Conservation (phyloP, 176 grass and related monocot genomes). For the Carex littledalei region DNA sequence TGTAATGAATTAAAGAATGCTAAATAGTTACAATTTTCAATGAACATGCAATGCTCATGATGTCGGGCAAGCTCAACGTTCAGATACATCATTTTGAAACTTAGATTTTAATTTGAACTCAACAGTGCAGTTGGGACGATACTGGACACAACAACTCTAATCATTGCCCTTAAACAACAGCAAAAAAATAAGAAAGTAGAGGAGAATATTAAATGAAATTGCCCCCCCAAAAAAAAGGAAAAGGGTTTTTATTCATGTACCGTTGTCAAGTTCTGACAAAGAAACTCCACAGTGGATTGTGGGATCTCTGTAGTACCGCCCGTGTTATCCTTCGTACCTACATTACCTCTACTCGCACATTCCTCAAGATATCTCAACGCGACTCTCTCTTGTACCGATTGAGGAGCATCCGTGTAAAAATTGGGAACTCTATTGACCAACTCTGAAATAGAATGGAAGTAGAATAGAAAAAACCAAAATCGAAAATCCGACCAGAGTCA, state of each 20-base stretch:
- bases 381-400: conserved; percentile 21
- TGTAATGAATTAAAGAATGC: not conserved
- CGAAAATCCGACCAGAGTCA: not conserved
- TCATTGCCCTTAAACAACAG: too few relatives aligned
- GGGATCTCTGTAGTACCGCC: not conserved
- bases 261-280: conserved; percentile 18
- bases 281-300: conserved; percentile 25
- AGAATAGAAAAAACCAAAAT: not conserved
- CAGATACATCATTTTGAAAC: too few relatives aligned
- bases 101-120: too few relatives aligned
- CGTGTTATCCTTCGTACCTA: not conserved
- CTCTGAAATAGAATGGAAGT: conserved; percentile 1
- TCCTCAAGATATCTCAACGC: conserved; percentile 34
- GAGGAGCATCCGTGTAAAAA: conserved; percentile 20
- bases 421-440: conserved; percentile 16
- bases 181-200: too few relatives aligned
- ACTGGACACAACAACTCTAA: too few relatives aligned
- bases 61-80: not conserved
- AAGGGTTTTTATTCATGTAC: not conserved
- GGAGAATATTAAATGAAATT: not conserved
- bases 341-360: not conserved
- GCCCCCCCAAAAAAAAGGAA: not conserved
- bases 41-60: not conserved
- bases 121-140: too few relatives aligned
- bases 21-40: not conserved